Evolutionary conservation across 2,329 filamentous ascomycete genomes (phyloP), one percentile per base, ranked within the genome.

Genomic region (Cladosporium halotolerans): DNA sequence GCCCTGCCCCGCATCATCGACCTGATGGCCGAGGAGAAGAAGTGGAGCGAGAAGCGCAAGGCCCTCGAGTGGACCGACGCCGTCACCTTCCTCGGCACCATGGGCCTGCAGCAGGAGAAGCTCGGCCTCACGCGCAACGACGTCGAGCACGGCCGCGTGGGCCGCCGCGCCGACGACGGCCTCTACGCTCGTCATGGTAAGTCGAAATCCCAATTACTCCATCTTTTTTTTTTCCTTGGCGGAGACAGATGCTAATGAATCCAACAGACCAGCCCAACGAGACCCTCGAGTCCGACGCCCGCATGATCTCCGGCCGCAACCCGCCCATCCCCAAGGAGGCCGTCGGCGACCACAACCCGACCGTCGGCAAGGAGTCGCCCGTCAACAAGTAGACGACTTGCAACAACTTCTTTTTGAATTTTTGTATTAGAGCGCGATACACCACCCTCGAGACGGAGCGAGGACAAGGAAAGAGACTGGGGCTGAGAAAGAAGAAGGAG

Each of bases 1-100:
- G 85, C 89, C 1, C 78, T 96, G 43, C 91, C 92, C 4, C 79
- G 74, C 54, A 82, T 96, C 54, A 93, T 96, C 64, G 90, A 96
- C 68, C 80, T 96, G 56, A 95, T 96, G 90, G 79, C 76, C 33
- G 82, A 86, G 62, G 90, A 96, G 74, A 75, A 96, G 55, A 79
- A 83, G 55, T 96, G 90, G 91, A 82, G 85, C 65, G 73, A 68
- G 53, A 77, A 78, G 61, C 77, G 91, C 58, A 86, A 89, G 72
- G 85, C 91, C 4, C 63, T 78, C 13, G 90, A 96, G 70, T 96
- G 90, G 89, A 85, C 77, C 66, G 84, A 95, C 57, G 82, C 74
- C 5, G 72, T 85, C 11, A 59, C 68, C 2, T 85, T 77, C 64
- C 70, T 85, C 18, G 75, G 74, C 19, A 81, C 79, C 40, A 85